Percentiles rank a stretch among this genome's conserved stretches.
Evolutionary conservation across 208 protist species (phyloP).

Genomic region (Leishmania turanica): DNA sequence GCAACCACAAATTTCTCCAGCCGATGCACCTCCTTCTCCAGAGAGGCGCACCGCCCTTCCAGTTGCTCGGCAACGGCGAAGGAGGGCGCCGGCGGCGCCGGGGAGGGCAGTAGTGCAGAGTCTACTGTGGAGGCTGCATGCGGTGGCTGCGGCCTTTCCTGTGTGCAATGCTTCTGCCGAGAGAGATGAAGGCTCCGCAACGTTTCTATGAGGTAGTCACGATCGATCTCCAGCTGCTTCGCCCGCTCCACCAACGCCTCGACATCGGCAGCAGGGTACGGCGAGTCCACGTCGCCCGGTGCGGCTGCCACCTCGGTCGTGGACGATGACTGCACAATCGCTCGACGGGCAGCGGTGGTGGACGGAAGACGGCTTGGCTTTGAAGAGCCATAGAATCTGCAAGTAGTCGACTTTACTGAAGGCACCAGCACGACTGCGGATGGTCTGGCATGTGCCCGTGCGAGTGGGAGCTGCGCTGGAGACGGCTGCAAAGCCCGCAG

Average conservation of each 20-base stretch:
- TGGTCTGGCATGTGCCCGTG: neutral
- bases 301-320: neutral
- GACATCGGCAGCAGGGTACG: conserved; percentile 28
- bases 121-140: neutral
- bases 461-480: neutral
- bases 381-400: neutral
- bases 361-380: conserved; percentile 22
- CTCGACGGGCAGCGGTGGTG: conserved; percentile 22
- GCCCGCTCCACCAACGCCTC: conserved; percentile 31
- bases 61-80: neutral
- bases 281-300: neutral
- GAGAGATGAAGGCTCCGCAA: conserved; percentile 8
- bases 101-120: neutral
- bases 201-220: conserved; percentile 22
- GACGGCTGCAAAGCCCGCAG: neutral
- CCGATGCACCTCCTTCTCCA: conserved; percentile 21
- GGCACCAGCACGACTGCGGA: neutral
- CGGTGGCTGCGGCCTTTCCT: neutral
- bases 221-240: conserved; percentile 22
- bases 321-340: conserved; percentile 17
- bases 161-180: neutral
- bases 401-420: neutral
- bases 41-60: conserved; percentile 12
- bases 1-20: conserved; percentile 22
- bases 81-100: neutral